A percentile compares a stretch with the other conserved stretches of the same genome.
Evolutionary conservation across 2,329 filamentous ascomycete species (phyloP).

Genomic region (Sporothrix brunneoviolacea): DNA sequence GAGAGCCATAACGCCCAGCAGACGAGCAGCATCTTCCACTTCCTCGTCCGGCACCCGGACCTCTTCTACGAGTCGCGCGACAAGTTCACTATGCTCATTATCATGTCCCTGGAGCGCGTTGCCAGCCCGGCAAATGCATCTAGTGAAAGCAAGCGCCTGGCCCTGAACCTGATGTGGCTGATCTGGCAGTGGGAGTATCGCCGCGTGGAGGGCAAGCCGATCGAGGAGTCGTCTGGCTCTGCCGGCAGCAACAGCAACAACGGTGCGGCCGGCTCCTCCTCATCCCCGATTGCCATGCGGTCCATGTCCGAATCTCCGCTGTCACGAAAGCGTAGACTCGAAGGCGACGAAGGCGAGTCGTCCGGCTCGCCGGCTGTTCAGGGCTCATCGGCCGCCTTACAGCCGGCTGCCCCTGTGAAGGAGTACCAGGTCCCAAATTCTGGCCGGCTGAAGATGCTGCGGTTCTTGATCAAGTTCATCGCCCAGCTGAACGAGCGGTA

Average conservation of each 20-base stretch:
- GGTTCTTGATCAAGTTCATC: slow-evolving; percentile 94
- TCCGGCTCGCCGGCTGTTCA: slow-evolving; percentile 12
- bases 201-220: slow-evolving; percentile 57
- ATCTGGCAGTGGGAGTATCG: slow-evolving; percentile 91
- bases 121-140: slow-evolving; percentile 76
- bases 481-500: slow-evolving; percentile 83
- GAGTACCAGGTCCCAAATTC: slow-evolving; percentile 63
- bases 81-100: slow-evolving; percentile 82
- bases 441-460: slow-evolving; percentile 74
- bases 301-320: slow-evolving; percentile 63
- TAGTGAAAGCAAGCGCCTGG: slow-evolving; percentile 85
- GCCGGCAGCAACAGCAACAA: not conserved
- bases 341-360: slow-evolving; percentile 39
- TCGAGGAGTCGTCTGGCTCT: slow-evolving; percentile 9
- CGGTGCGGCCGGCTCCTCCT: not conserved
- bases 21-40: slow-evolving; percentile 95
- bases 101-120: slow-evolving; percentile 82
- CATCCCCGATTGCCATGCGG: slow-evolving; percentile 26
- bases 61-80: slow-evolving; percentile 94
- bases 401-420: slow-evolving; percentile 37
- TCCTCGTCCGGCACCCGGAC: slow-evolving; percentile 84
- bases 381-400: slow-evolving; percentile 27
- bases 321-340: slow-evolving; percentile 68
- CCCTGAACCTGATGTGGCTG: slow-evolving; percentile 81
- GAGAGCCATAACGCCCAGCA: slow-evolving; percentile 94